Percentiles rank a stretch among this genome's conserved stretches.
Conservation (phyloP, 2,329 filamentous ascomycete species). For the Aureobasidium sp. region DNA sequence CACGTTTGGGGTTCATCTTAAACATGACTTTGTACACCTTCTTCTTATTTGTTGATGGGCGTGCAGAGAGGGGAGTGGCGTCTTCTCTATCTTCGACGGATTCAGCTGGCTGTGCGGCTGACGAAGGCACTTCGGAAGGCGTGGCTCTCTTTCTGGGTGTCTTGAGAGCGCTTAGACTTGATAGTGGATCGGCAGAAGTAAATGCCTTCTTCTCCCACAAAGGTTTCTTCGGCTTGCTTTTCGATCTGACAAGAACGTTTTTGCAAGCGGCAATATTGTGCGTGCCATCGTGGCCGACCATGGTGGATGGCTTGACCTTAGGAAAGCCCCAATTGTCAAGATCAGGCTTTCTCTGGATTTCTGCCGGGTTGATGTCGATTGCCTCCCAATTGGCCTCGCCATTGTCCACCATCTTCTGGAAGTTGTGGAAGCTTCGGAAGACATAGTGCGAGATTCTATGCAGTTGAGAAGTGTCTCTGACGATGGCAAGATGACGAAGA, state of each 20-base stretch:
- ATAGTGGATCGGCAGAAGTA: background rate
- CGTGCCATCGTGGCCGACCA: conserved; percentile 36
- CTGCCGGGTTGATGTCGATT: conserved; percentile 22
- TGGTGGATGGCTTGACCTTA: conserved; percentile 25
- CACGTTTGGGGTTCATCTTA: conserved; percentile 14
- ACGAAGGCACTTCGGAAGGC: background rate
- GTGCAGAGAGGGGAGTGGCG: background rate
- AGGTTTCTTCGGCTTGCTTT: background rate
- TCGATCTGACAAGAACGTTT: conserved; percentile 5
- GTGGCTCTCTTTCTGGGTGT: background rate
- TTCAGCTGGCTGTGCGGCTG: background rate
- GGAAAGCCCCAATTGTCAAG: conserved; percentile 45
- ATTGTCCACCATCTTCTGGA: conserved; percentile 45
- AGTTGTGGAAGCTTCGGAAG: conserved; percentile 49
- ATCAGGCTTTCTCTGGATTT: conserved; percentile 22
- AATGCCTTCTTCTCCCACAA: background rate
- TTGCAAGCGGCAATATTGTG: conserved; percentile 37
- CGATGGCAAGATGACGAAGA: conserved; percentile 49
- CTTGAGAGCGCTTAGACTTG: background rate
- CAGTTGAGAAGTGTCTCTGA: conserved; percentile 47
- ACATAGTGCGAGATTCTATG: conserved; percentile 45
- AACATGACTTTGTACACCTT: conserved; percentile 9
- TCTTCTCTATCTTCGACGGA: background rate
- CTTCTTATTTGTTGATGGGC: background rate
- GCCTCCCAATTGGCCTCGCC: conserved; percentile 48